Evolutionary conservation across 305 asterid genomes (phyloP).

Genomic region (Lippia alba): DNA sequence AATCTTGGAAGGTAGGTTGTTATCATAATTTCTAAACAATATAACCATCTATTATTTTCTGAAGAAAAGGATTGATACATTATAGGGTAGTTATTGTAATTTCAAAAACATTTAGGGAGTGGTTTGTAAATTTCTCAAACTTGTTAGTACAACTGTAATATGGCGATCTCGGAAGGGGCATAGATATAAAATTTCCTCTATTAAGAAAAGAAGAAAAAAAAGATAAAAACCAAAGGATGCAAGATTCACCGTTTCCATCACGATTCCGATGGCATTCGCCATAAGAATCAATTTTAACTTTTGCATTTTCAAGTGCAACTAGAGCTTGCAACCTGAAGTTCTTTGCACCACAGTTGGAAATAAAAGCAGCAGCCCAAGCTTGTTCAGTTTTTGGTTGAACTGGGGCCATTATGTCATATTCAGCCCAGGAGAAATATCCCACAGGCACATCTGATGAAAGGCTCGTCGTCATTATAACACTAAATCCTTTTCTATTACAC

Average conservation of each 20-base stretch:
- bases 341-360: slow-evolving; percentile 77
- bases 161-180: too few relatives aligned
- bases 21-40: neutral
- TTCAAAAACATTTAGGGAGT: too few relatives aligned
- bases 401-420: slow-evolving; percentile 84
- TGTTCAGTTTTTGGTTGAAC: slow-evolving; percentile 69
- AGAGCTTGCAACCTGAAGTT: slow-evolving; percentile 77
- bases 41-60: too few relatives aligned
- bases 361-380: slow-evolving; percentile 75
- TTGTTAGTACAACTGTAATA: too few relatives aligned
- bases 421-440: slow-evolving; percentile 89
- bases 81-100: too few relatives aligned
- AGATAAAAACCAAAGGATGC: slow-evolving; percentile 3
- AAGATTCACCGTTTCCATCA: slow-evolving; percentile 58
- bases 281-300: slow-evolving; percentile 69
- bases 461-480: slow-evolving; percentile 77
- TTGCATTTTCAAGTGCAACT: slow-evolving; percentile 63
- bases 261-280: slow-evolving; percentile 74
- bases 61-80: too few relatives aligned
- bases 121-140: too few relatives aligned
- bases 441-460: slow-evolving; percentile 89
- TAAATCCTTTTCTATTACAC: slow-evolving; percentile 59
- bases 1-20: neutral
- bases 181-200: too few relatives aligned
- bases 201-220: too few relatives aligned